A percentile compares a stretch with the other conserved stretches of the same genome.
Evolutionary conservation across 1,139 yeast species (phyloP).

Genomic region (Blastobotrys aristatus): DNA sequence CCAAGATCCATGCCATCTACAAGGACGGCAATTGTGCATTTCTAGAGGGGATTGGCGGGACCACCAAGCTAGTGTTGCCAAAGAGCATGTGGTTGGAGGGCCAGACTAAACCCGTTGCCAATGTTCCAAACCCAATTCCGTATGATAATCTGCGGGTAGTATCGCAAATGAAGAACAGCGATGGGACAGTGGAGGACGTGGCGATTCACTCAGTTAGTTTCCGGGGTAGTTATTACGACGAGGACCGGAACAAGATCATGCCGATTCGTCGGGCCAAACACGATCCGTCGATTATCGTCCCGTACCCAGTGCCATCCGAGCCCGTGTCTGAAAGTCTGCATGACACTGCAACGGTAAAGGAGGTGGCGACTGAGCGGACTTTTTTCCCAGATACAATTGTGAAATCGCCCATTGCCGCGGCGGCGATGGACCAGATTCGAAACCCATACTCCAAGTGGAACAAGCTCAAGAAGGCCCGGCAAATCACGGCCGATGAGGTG

Average conservation of each 20-base stretch:
- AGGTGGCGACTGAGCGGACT: constrained; percentile 64
- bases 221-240: constrained; percentile 65
- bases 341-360: constrained; percentile 49
- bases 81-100: constrained; percentile 68
- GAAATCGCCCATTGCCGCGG: constrained; percentile 63
- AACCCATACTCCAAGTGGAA: constrained; percentile 57
- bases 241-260: constrained; percentile 64
- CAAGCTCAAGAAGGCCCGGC: constrained; percentile 39
- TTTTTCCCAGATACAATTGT: constrained; percentile 66
- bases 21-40: constrained; percentile 48
- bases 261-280: constrained; percentile 72
- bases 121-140: constrained; percentile 53
- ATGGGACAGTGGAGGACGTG: constrained; percentile 52
- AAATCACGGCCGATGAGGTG: constrained; percentile 59
- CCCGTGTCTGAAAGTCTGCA: constrained; percentile 54
- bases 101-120: constrained; percentile 62
- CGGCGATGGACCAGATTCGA: constrained; percentile 64
- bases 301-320: constrained; percentile 82
- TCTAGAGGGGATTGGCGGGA: constrained; percentile 54
- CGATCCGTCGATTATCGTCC: constrained; percentile 64
- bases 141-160: constrained; percentile 68
- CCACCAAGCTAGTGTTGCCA: constrained; percentile 54
- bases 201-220: constrained; percentile 73
- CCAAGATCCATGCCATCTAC: constrained; percentile 48
- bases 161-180: constrained; percentile 64